Base-by-base conservation (phyloP, 176 grass and related monocot species). In the Musa schizocarpa region DNA sequence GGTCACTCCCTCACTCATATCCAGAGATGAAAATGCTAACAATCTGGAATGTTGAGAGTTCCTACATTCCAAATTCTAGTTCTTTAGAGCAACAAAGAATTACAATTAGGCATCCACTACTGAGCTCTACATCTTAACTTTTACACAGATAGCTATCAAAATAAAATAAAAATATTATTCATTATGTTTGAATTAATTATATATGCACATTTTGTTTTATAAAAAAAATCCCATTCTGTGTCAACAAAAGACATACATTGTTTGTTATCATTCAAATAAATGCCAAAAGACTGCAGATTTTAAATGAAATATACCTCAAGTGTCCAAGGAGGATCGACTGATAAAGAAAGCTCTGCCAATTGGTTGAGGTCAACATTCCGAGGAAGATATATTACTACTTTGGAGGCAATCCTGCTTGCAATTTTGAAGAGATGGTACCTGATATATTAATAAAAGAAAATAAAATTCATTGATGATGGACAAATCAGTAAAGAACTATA, bases 301-400 rank as follows among this genome's bases (percentile, higher is more conserved):
- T 19, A 68, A 52, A 11, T 56, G 26, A 58, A 27, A 79, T 58
- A 65, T 89, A 88, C 94, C 90, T 91, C 94, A 78, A 98, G 83
- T 1, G 50, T 34, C 82, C 94, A 98, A 8, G 94, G 94, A 82
- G 94, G 94, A 77, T 98, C 65, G 14, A 91, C 64, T 55, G 86
- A 91, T 69, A 93, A 69, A 72, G 80, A 82, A 69, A 98, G 77
- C 34, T 98, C 90, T 69, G 86, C 94, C 77, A 98, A 66, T 80
- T 98, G 88, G 78, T 87, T 91, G 62, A 93, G 51, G 53, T 98
- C 82, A 14, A 86, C 79, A 78, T 91, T 98, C 68, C 94, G 77
- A 69, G 94, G 94, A 85, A 98, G 94, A 84, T 93, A 98, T 82
- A 98, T 91, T 55, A 98, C 94, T 67, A 98, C 82, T 78, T 82